Base-by-base conservation (phyloP, 108 stramenopile species). In the Licmophora abbreviata region DNA sequence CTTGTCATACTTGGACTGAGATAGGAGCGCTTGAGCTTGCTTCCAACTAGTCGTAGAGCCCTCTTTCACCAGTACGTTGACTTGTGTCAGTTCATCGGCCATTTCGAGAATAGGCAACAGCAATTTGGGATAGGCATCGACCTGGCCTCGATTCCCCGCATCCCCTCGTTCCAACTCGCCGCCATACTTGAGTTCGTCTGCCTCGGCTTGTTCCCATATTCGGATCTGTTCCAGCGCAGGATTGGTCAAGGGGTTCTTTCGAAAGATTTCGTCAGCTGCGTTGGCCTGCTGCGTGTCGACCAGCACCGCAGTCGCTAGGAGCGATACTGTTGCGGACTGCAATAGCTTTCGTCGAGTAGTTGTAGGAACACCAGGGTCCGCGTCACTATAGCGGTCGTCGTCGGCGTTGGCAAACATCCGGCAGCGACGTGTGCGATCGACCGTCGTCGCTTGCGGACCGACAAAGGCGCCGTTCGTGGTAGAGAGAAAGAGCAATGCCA, bases 151-250 rank as follows among this genome's bases (percentile, higher is more conserved):
- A 51, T 70, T 71, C 7, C 68, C 68, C 14, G 69, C 69, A 49
- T 71, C 62, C 1, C 69, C 69, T 48, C 29, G 48, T 52, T 58
- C 83, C 35, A 82, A 42, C 55, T 88, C 87, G 1, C 87, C 87
- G 7, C 70, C 70, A 40, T 88, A 88, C 33, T 79, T 61, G 33
- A 84, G 58, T 29, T 83, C 75, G 44, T 88, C 86, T n/a, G 71
- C 82, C 41, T 81, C 74, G 27, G 71, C 80, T 69, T 88, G 86
- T 41, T 88, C 71, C 75, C 64, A 72, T 32, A 88, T 82, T 0
- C 82, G 59, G 20, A 84, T 34, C 46, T 80, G 68, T 56, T 86
- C 84, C 40, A 86, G 58, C 9, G 81, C 20, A 9, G 79, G 58
- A 73, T 86, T 86, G 1, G 79, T 78, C 51, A 86, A 46, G 24